Evolutionary conservation across 2,329 filamentous ascomycete species (phyloP).

Genomic region (Neonectria faginata): DNA sequence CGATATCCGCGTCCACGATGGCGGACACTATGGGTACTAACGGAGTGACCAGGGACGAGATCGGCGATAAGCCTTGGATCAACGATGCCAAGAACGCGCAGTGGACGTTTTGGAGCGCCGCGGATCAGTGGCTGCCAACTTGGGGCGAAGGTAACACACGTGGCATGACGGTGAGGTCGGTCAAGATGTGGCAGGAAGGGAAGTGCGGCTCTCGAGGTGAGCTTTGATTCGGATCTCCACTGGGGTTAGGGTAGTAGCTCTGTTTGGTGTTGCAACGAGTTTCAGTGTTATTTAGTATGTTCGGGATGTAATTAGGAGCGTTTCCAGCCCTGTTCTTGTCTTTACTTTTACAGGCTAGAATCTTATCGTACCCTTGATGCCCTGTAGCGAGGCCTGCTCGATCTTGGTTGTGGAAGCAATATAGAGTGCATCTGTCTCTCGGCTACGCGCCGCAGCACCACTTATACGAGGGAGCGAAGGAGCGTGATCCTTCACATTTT

Average conservation of each 20-base stretch:
- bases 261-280: slow-evolving; percentile 6
- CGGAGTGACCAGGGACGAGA: slow-evolving; percentile 50
- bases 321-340: not conserved
- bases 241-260: not conserved
- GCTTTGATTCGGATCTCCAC: slow-evolving; percentile 9
- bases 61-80: slow-evolving; percentile 60
- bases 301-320: slow-evolving; percentile 8
- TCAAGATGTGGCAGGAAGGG: slow-evolving; percentile 59
- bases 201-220: slow-evolving; percentile 30
- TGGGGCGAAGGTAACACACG: slow-evolving; percentile 57
- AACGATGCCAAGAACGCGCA: slow-evolving; percentile 54
- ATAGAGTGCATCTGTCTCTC: no score
- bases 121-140: slow-evolving; percentile 58
- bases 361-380: not conserved
- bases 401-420: no score
- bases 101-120: slow-evolving; percentile 57
- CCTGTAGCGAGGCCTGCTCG: no score
- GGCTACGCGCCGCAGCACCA: no score
- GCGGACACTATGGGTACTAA: slow-evolving; percentile 1
- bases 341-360: slow-evolving; percentile 1
- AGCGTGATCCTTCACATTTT: not conserved
- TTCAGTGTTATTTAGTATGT: not conserved
- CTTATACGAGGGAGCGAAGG: not conserved
- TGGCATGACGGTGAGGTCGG: slow-evolving; percentile 59
- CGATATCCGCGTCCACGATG: no score